Evolutionary conservation across 2,329 filamentous ascomycete genomes (phyloP), one percentile per base, ranked within the genome.

Genomic region (Aspergillus sp.): DNA sequence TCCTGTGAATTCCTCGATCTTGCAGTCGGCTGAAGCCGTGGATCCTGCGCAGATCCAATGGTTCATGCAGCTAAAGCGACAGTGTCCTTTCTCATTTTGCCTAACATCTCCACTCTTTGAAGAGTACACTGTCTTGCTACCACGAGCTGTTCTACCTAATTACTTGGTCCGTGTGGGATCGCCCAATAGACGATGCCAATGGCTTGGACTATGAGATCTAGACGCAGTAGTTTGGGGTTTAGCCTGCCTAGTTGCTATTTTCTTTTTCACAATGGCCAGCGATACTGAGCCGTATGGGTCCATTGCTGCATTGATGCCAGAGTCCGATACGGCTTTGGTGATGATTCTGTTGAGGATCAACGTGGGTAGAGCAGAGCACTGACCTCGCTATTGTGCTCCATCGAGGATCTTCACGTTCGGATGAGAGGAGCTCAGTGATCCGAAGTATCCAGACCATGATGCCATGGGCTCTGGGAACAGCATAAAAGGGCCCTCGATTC

Each of bases 401-500:
- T 10, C 41, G 17, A 23, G 8, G 45, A 49, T 49, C 23, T 49
- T 49, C 23, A 49, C 25, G 23, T 8, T 49, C 23, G 41, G 21
- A 23, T 49, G 45, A 9, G 15, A 25, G 19, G 32, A 15, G 32
- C 38, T 25, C 17, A 28, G 9, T 30, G 12, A 28, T 15, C n/a
- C 5, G 7, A 54, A n/a, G 32, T 41, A 41, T 54, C 21, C 10
- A 17, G 19, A 13, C 13, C 36, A 12, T 25, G 19, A 39, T 23
- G 10, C 7, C 17, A 43, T 17, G 51, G 32, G 9, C 51, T 41
- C 4, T 10, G 21, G 36, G 12, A 41, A 36, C 5, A 15, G 23
- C 36, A 54, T 54, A 54, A 54, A 54, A 54, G 32, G 51, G 32
- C 5, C 51, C 32, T 54, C 13, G 9, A 17, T 54, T 32, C 36